Base-by-base conservation (phyloP, 2,329 filamentous ascomycete genomes). In the Microdochium bolleyi region DNA sequence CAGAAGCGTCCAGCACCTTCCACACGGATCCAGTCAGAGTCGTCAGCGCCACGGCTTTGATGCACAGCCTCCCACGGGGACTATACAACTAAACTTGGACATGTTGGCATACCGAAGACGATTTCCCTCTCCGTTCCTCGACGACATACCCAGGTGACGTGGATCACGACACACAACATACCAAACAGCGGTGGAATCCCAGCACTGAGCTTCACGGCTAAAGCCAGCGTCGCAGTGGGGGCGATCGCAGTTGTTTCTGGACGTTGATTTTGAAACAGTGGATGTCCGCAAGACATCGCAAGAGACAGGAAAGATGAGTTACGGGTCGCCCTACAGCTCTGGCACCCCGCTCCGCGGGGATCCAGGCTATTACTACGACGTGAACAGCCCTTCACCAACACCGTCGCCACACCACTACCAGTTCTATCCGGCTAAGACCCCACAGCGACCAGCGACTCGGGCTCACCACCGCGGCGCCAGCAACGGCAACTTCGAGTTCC, bases 61-160 rank as follows among this genome's bases (percentile, higher is more conserved):
- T 70, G 64, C 62, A 65, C 62, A 61, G 59, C 61, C 61, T 61
- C 55, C 60, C 58, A 58, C 56, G 58, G 68, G 66, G 67, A 70
- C 70, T 66, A 67, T 62, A 68, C 68, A 67, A 64, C 60, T 62
- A 64, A 61, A 66, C 63, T 62, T 70, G 74, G 72, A 73, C 71
- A 82, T 82, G 79, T 82, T 78, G 68, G 73, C 74, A 70, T 71
- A 72, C 75, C 73, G 72, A 76, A 75, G 70, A 75, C 71, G 71
- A 64, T 71, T 69, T 68, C 73, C 71, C 68, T 77, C 74, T 70
- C 75, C 73, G 75, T 76, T 74, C 74, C 75, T 76, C 77, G 76
- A 80, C 73, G 74, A 77, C 73, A 80, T 78, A 79, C 76, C 77
- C 74, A 79, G 79, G 78, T 82, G 79, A 82, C 77, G 48, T 30